Percentiles rank a stretch among this genome's conserved stretches.
phyloP scores from a whole-genome alignment of 2,329 filamentous ascomycete genomes.

The Aspergillus sp. region DNA sequence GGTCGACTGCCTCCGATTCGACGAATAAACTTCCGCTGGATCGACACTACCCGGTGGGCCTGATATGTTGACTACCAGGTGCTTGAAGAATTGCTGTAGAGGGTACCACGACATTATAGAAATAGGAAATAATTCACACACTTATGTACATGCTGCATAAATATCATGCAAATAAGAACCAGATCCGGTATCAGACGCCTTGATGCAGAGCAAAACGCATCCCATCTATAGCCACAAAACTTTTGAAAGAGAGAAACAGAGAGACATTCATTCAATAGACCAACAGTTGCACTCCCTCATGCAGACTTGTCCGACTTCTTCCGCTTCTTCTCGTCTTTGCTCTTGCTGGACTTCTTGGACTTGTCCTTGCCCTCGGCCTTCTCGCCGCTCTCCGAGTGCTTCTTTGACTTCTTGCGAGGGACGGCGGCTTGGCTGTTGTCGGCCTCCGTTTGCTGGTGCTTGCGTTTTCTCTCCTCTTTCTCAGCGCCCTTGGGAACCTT shows the following conservation, averaged over 20 bases:
- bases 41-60: constrained; percentile 13
- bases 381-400: constrained; percentile 21
- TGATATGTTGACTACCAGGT: no score
- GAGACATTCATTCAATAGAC: constrained; percentile 15
- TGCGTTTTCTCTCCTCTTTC: constrained; percentile 37
- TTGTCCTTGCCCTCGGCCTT: constrained; percentile 27
- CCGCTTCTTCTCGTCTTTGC: constrained; percentile 40
- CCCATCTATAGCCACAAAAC: constrained; percentile 16
- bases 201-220: constrained; percentile 34
- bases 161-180: neutral
- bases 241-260: constrained; percentile 11
- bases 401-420: constrained; percentile 43
- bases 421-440: constrained; percentile 23
- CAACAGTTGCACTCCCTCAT: constrained; percentile 23
- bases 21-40: constrained; percentile 8
- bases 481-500: constrained; percentile 30
- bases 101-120: no score
- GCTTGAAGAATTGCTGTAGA: no score
- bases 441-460: constrained; percentile 32
- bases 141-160: neutral
- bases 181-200: constrained; percentile 34
- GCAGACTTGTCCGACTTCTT: constrained; percentile 38
- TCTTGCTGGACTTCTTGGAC: constrained; percentile 34
- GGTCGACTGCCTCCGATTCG: constrained; percentile 12
- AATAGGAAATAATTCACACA: neutral